A percentile compares a stretch with the other conserved stretches of the same genome.
phyloP scores from a whole-genome alignment of 805 yeast species.

The Myxozyma udenii region DNA sequence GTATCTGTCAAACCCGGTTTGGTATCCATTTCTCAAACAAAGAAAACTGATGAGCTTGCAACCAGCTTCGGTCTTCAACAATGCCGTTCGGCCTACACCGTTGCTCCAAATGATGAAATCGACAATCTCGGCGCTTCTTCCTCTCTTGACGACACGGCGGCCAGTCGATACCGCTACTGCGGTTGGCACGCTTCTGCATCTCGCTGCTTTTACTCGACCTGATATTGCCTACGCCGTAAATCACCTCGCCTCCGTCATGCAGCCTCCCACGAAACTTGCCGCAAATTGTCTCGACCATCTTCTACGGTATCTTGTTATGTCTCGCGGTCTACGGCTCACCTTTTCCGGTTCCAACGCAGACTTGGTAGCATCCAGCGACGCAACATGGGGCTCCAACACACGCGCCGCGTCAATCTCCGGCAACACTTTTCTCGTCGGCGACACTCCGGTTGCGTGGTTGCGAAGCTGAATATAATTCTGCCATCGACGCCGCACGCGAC shows the following conservation, averaged over 20 bases:
- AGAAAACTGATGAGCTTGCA: background rate
- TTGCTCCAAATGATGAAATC: background rate
- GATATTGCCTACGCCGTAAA: constrained; percentile 3
- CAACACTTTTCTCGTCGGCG: too few species aligned
- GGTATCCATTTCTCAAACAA: background rate
- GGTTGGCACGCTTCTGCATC: constrained; percentile 1
- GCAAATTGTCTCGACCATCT: too few species aligned
- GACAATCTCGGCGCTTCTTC: constrained; percentile 1
- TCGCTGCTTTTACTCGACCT: constrained; percentile 1
- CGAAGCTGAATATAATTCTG: too few species aligned
- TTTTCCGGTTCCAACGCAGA: too few species aligned
- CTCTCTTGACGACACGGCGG: background rate
- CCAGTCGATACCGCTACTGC: constrained; percentile 1
- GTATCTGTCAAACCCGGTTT: background rate
- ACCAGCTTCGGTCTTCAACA: background rate
- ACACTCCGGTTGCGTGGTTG: too few species aligned
- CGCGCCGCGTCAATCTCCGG: too few species aligned
- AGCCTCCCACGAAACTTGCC: background rate
- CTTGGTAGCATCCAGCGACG: too few species aligned
- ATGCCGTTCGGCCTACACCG: constrained; percentile 1
- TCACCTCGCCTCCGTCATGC: constrained; percentile 1
- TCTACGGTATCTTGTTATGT: too few species aligned
- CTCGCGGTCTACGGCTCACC: too few species aligned
- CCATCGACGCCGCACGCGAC: too few species aligned
- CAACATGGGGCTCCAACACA: too few species aligned